Evolutionary conservation across 2,329 filamentous ascomycete genomes (phyloP), one percentile per base, ranked within the genome.

Genomic region (Xylariaceae sp.): DNA sequence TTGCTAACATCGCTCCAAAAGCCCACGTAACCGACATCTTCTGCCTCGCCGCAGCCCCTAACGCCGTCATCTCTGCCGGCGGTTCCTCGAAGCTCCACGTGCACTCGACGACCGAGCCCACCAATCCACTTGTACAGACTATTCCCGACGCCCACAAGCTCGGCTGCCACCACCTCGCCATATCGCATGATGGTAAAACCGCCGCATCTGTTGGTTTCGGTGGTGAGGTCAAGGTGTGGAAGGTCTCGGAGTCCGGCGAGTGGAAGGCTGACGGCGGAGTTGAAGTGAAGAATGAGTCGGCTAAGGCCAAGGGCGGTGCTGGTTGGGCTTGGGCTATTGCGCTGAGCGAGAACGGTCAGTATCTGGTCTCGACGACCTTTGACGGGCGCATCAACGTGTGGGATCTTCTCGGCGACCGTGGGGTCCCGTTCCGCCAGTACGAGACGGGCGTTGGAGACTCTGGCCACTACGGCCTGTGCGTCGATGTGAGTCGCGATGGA

Each of bases 381-480:
- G 89, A 95, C 71, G 94, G 94, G 2, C 85, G 88, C 57, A 86
- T 97, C 70, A 92, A 92, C 67, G 89, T 97, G 47, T 97, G 92
- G 90, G 87, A 96, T 71, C 74, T 88, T 35, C 70, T 77, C 53
- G 79, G 76, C 10, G 75, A 77, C 44, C 78, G 83, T 44, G 74
- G 76, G 18, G 79, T 79, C 66, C 90, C 89, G 74, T 86, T 94
- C 61, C 82, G 86, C 54, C 86, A 92, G 68, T 96, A 94, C 70
- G 92, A 96, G 77, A 97, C 93, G 8, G 80, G 79, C 30, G 80
- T 76, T 58, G 73, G 75, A n/a, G 78, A 77, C 1, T 91, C 93
- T 67, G 92, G 92, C 11, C 93, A 88, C 73, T 97, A 97, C 76
- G 93, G 92, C 44, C 85, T 94, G 76, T 89, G 88, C 69, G 86